These are phyloP conservation scores for Vitis hybrid DNA, from an alignment of 177 flowering plant species.

Conservation along the genomic window DNA sequence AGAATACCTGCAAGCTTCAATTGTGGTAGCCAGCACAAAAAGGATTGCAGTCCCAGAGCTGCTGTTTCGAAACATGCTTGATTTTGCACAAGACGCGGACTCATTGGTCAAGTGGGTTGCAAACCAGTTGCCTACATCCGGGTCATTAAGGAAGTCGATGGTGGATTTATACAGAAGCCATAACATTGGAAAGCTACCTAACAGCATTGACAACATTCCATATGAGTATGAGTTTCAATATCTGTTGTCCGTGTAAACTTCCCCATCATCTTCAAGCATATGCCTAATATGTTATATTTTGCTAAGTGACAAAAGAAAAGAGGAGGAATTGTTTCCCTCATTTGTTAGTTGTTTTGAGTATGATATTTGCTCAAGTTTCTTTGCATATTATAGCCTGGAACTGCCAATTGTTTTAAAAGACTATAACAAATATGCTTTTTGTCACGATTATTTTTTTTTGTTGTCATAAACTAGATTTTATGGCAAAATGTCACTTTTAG, in stretches of 20 bases:
- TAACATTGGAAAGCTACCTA: conserved; percentile 29
- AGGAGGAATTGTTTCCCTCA: too few relatives aligned
- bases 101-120: conserved; percentile 77
- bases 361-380: too few relatives aligned
- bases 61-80: conserved; percentile 51
- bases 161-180: conserved; percentile 68
- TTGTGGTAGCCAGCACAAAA: conserved; percentile 62
- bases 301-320: not conserved
- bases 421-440: too few relatives aligned
- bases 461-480: too few relatives aligned
- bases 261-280: not conserved
- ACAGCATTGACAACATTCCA: conserved; percentile 53
- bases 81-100: conserved; percentile 54
- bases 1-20: conserved; percentile 87
- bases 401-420: too few relatives aligned
- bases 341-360: too few relatives aligned
- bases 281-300: not conserved
- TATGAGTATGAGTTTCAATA: conserved; percentile 84
- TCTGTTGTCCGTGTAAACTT: conserved; percentile 42
- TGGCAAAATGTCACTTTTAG: too few relatives aligned
- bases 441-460: too few relatives aligned
- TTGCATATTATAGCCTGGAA: too few relatives aligned
- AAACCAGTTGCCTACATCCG: conserved; percentile 80
- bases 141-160: conserved; percentile 73
- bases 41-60: conserved; percentile 70